phyloP scores from a whole-genome alignment of 148 eudicot genomes.

The Silene conica region DNA sequence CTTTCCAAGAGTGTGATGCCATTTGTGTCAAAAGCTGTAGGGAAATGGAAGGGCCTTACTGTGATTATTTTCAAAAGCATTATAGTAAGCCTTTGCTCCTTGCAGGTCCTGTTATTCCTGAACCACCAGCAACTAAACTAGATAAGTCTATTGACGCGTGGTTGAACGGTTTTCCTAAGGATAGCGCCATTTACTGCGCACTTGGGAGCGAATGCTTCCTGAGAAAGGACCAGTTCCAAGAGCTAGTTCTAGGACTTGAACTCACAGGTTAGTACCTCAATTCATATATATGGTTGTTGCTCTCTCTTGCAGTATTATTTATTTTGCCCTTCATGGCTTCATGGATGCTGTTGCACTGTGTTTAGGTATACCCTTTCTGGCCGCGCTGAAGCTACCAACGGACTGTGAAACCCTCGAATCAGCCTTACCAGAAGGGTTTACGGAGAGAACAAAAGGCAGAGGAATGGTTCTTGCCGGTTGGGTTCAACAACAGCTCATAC shows the following conservation, averaged over 20 bases:
- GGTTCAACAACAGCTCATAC: slow-evolving; percentile 47
- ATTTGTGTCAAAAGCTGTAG: slow-evolving; percentile 38
- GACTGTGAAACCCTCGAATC: slow-evolving; percentile 38
- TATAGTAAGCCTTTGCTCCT: slow-evolving; percentile 38
- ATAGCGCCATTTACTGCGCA: slow-evolving; percentile 40
- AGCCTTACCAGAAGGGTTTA: slow-evolving; percentile 42
- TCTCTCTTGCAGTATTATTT: too few relatives aligned
- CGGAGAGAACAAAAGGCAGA: slow-evolving; percentile 26
- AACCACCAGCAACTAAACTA: slow-evolving; percentile 24
- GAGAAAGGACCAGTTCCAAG: slow-evolving; percentile 36
- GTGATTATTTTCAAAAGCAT: slow-evolving; percentile 31
- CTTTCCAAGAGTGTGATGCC: slow-evolving; percentile 38
- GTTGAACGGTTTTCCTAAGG: slow-evolving; percentile 30
- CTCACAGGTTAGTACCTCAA: slow-evolving; percentile 29
- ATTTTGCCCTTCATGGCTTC: too few relatives aligned
- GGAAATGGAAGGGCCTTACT: slow-evolving; percentile 46
- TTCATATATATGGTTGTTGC: too few relatives aligned
- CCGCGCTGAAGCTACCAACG: slow-evolving; percentile 41
- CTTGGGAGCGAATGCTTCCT: slow-evolving; percentile 51
- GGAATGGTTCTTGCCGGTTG: slow-evolving; percentile 46
- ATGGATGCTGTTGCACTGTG: background rate
- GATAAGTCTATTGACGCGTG: slow-evolving; percentile 39
- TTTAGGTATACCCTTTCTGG: slow-evolving; percentile 42
- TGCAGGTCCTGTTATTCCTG: slow-evolving; percentile 53
- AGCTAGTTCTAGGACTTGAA: slow-evolving; percentile 47